Evolutionary conservation across 192 early-diverging fungal species (phyloP).

Genomic region (Podila epicladia): DNA sequence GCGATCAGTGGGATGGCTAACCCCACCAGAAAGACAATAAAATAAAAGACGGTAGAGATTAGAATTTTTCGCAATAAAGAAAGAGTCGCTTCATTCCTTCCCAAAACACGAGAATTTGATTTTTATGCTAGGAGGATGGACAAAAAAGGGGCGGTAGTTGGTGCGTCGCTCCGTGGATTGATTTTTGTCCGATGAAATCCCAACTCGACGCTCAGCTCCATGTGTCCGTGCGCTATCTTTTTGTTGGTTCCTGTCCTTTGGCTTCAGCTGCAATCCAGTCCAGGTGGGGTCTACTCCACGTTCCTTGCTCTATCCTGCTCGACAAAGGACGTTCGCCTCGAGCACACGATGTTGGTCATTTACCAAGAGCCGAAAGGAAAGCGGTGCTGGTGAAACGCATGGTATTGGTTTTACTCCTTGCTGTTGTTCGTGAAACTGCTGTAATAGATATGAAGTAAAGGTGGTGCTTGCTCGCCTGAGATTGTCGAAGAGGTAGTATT

Average conservation of each 20-base stretch:
- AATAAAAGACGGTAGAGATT: background rate
- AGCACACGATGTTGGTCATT: background rate
- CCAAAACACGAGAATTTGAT: no score
- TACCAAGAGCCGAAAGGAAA: slow-evolving; percentile 14
- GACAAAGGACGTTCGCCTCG: background rate
- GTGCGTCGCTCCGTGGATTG: no score
- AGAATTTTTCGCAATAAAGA: background rate
- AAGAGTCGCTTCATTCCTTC: background rate
- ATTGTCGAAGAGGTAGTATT: no score
- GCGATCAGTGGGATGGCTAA: slow-evolving; percentile 30
- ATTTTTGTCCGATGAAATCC: no score
- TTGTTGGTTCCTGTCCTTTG: no score
- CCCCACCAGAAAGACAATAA: background rate
- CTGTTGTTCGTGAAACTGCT: background rate
- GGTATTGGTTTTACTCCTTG: background rate
- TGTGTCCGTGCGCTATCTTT: no score
- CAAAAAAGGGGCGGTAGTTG: no score
- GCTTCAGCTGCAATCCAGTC: no score
- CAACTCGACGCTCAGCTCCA: no score
- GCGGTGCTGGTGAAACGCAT: slow-evolving; percentile 1
- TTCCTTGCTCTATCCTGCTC: no score
- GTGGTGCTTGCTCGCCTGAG: background rate
- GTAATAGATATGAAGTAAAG: background rate
- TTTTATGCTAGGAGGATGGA: no score
- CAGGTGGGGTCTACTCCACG: no score